Evolutionary conservation across 495 filamentous ascomycete species (phyloP).

Genomic region (Talaromyces ruber): DNA sequence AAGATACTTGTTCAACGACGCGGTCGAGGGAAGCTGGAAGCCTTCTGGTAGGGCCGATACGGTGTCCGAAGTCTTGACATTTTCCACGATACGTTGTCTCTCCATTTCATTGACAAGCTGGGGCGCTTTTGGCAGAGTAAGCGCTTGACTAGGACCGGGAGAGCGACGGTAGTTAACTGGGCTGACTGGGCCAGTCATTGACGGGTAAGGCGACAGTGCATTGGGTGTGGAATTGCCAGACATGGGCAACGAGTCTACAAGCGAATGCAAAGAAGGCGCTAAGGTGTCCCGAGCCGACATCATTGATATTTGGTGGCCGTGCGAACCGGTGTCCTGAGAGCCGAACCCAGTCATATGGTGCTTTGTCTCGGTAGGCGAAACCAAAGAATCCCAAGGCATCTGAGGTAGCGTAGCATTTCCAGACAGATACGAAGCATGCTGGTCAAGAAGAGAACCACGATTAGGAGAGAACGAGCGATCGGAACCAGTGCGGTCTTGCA

Average conservation of each 20-base stretch:
- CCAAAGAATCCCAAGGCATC: constrained; percentile 83
- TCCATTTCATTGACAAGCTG: constrained; percentile 69
- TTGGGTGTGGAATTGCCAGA: constrained; percentile 72
- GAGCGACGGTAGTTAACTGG: constrained; percentile 61
- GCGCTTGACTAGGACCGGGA: constrained; percentile 53
- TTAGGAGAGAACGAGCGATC: constrained; percentile 67
- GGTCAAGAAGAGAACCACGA: constrained; percentile 57
- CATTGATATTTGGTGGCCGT: constrained; percentile 54
- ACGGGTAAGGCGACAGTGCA: constrained; percentile 69
- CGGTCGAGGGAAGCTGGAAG: constrained; percentile 75
- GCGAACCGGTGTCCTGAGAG: constrained; percentile 59
- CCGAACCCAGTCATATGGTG: constrained; percentile 54
- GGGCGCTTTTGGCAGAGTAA: constrained; percentile 57
- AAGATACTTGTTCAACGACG: constrained; percentile 78
- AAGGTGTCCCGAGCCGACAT: constrained; percentile 52
- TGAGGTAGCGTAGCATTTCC: constrained; percentile 74
- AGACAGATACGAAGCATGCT: constrained; percentile 62
- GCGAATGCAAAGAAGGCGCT: constrained; percentile 53
- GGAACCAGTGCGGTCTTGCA: constrained; percentile 62
- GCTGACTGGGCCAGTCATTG: constrained; percentile 64
- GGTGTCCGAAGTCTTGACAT: constrained; percentile 69
- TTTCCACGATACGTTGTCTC: constrained; percentile 71
- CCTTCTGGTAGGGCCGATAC: constrained; percentile 78
- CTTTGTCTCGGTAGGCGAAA: constrained; percentile 59
- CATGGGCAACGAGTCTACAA: constrained; percentile 59